Evolutionary conservation across 805 yeast species (phyloP), one percentile per base, ranked within the genome.

Genomic region (Sugiyamaella floridensis): DNA sequence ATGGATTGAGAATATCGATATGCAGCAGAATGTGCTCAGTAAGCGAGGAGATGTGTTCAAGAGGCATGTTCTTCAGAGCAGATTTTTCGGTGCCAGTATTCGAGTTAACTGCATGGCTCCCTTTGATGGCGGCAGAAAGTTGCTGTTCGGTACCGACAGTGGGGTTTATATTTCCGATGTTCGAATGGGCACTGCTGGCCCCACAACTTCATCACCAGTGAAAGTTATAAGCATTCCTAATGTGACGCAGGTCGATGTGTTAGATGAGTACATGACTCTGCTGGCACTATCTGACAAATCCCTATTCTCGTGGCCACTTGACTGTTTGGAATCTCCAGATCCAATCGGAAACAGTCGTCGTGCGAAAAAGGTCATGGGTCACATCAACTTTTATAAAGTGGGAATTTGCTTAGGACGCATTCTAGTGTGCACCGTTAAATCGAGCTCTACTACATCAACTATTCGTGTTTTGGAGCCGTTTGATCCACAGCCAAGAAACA

Each of bases 381-480:
- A 89, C 69, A 93, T 89, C 40, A 81, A 84, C 15, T 89, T 89
- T 66, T 93, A 93, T 78, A 85, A 89, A 58, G 89, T 88, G 53
- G 99, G 97, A 40, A 86, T 90, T 47, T 89, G 97, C 66, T 83
- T 86, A 55, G 97, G 97, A 29, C 79, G 86, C 52, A 81, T 89
- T 70, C 73, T 93, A 49, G 89, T 93, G 28, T 89, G 95, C 66
- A 95, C 96, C 0, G 96, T 93, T 32, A 86, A 85, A 62, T 79
- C 84, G 41, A 82, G 87, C n/a, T 80, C 86, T 1, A 77, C 89
- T 45, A 89, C 89, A 59, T 74, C 88, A 16, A 66, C 78, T 19
- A 85, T 93, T 56, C 78, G 88, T 58, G 89, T 89, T 6, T 85
- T 90, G 67, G 97, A 90, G 70, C 96, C 97, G 18, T 80, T 81